phyloP scores from a whole-genome alignment of 495 filamentous ascomycete species.

The Saxophila tyrrhenica region DNA sequence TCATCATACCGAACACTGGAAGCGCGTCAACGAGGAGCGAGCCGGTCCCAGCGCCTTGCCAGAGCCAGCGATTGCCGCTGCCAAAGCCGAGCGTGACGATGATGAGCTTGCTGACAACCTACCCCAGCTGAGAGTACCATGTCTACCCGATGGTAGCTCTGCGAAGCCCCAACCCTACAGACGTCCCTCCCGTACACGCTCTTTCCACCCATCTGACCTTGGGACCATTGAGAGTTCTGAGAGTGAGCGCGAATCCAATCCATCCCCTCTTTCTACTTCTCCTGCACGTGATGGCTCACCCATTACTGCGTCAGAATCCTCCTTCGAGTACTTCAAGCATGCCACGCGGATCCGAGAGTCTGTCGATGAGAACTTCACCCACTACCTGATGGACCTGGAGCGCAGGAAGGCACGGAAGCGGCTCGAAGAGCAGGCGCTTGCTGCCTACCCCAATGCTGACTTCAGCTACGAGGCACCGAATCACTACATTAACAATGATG shows the following conservation, averaged over 20 bases:
- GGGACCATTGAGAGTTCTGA: constrained; percentile 45
- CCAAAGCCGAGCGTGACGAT: not conserved
- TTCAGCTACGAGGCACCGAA: constrained; percentile 46
- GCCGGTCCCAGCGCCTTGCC: not conserved
- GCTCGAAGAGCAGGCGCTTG: constrained; percentile 54
- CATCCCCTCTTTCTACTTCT: constrained; percentile 40
- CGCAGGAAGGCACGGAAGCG: constrained; percentile 66
- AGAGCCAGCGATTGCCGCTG: not conserved
- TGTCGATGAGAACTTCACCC: constrained; percentile 59
- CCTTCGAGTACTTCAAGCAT: constrained; percentile 27
- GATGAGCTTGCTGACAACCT: not conserved
- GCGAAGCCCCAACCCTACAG: not conserved
- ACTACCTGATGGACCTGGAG: constrained; percentile 64
- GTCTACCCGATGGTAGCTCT: not conserved
- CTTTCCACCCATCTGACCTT: constrained; percentile 44
- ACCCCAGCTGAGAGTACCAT: not conserved
- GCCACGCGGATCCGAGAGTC: constrained; percentile 42
- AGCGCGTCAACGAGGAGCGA: constrained; percentile 5
- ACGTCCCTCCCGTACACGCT: constrained; percentile 26
- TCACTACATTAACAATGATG: constrained; percentile 47
- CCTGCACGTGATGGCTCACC: constrained; percentile 31
- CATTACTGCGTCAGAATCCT: constrained; percentile 23
- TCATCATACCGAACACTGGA: constrained; percentile 10
- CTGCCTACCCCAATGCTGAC: constrained; percentile 58
- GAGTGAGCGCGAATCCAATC: constrained; percentile 40